Evolutionary conservation across 2,329 filamentous ascomycete genomes (phyloP).

Genomic region (Colletotrichum sp.): DNA sequence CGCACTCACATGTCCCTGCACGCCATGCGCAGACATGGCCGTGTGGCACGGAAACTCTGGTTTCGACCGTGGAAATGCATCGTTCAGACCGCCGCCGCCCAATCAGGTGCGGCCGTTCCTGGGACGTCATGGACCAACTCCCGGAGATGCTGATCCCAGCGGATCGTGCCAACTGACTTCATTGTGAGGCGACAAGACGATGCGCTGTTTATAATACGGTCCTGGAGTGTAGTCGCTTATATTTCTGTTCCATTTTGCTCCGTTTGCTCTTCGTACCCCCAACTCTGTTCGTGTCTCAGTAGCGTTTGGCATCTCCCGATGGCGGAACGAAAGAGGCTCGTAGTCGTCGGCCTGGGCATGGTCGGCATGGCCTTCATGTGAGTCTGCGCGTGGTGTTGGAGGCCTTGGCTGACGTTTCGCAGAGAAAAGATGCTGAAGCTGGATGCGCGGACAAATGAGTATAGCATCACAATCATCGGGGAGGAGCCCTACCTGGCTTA

Average conservation of each 20-base stretch:
- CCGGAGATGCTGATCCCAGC: conserved; percentile 21
- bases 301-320: conserved; percentile 32
- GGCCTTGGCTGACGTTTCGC: neutral
- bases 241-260: neutral
- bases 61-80: conserved; percentile 13
- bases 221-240: neutral
- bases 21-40: neutral
- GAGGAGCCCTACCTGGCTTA: conserved; percentile 90
- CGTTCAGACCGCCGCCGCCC: neutral
- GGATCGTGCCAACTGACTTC: conserved; percentile 13
- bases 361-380: conserved; percentile 89
- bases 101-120: neutral
- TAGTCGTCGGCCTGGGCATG: conserved; percentile 91
- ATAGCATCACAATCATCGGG: conserved; percentile 83
- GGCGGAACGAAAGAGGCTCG: conserved; percentile 67
- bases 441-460: conserved; percentile 76
- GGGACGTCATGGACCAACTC: neutral
- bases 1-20: neutral
- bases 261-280: neutral
- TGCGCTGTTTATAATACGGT: conserved; percentile 1
- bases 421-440: conserved; percentile 91
- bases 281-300: neutral
- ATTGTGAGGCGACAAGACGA: neutral
- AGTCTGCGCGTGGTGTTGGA: conserved; percentile 36
- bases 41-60: neutral